Evolutionary conservation across 1,284 basidiomycete species (phyloP), one percentile per base, ranked within the genome.

Genomic region (Ustilago loliicola): DNA sequence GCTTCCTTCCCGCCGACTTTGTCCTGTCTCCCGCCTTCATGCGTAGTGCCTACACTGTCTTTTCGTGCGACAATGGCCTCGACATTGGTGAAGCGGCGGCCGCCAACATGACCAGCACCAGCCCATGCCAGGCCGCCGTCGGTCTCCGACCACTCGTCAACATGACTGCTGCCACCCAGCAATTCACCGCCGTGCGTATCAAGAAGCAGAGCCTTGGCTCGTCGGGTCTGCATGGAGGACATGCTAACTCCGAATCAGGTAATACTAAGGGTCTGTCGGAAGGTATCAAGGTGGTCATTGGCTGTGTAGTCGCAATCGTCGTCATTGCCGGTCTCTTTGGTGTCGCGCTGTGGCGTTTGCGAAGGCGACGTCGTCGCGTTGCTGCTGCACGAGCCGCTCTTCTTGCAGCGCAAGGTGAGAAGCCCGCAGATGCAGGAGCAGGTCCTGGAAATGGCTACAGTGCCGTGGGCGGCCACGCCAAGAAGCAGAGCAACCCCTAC

Each of bases 121-220:
- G 72, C n/a, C 76, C 79, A 4, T 78, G 73, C 38, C 52, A 72
- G 36, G 80, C 82, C 0, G 53, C 66, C 17, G 54, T 84, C 23
- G 82, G 82, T 51, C 55, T 84, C 1, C 67, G 63, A 19, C 52
- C 81, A 21, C 74, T 80, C n/a, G 72, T 80, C 66, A 80, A 77
- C 59, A 73, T 70, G 61, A 72, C 79, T 9, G 19, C 53, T 15
- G 81, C 80, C 15, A 67, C 66, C 2, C 72, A 72, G 38, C 68
- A 84, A 34, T 84, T 84, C 66, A 63, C 79, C 15, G 73, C 77
- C 13, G 82, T 84, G 21, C 75, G 82, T 19, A 65, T 84, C 61
- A 78, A 77, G 58, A 78, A 80, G 60, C 63, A 81, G 64, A 67
- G 57, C 23, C 74, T 84, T 29, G 81, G 81, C 19, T 60, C 73